These are phyloP conservation scores for Salix udensis DNA, from an alignment of 345 rosid genomes.

Conservation along the genomic window DNA sequence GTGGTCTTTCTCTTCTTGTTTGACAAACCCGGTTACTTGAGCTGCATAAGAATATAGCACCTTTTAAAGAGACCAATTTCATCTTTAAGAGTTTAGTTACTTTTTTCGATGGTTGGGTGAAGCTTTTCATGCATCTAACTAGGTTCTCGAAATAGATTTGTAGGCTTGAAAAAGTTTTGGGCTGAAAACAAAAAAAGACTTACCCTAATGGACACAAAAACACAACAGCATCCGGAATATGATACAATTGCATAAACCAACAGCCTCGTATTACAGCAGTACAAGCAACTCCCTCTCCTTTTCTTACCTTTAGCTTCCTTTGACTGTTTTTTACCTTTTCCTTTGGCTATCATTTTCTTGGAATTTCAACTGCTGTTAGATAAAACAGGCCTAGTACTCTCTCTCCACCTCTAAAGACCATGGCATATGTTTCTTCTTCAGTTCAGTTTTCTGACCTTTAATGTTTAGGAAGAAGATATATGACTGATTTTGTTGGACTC, in stretches of 20 bases:
- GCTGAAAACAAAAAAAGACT: not conserved
- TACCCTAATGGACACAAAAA: not conserved
- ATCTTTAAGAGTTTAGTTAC: not conserved
- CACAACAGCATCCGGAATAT: not conserved
- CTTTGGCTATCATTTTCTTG: not conserved
- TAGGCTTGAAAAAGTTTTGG: not conserved
- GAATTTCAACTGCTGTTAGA: not conserved
- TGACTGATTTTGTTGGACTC: not conserved
- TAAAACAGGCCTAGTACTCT: not conserved
- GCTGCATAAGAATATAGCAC: not conserved
- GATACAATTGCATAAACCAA: not conserved
- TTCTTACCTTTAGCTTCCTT: not conserved
- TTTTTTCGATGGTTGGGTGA: not conserved
- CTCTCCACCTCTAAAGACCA: not conserved
- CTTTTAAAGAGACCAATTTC: not conserved
- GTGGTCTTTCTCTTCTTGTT: not conserved
- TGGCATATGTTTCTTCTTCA: not conserved
- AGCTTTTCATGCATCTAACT: not conserved
- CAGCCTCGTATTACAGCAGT: not conserved
- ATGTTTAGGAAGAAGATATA: not conserved
- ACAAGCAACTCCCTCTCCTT: not conserved
- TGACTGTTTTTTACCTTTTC: not conserved
- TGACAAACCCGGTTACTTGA: not conserved
- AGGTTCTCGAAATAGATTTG: not conserved
- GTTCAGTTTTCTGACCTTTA: not conserved